phyloP scores from a whole-genome alignment of 148 eudicot species.

The Chenopodium suecicum region DNA sequence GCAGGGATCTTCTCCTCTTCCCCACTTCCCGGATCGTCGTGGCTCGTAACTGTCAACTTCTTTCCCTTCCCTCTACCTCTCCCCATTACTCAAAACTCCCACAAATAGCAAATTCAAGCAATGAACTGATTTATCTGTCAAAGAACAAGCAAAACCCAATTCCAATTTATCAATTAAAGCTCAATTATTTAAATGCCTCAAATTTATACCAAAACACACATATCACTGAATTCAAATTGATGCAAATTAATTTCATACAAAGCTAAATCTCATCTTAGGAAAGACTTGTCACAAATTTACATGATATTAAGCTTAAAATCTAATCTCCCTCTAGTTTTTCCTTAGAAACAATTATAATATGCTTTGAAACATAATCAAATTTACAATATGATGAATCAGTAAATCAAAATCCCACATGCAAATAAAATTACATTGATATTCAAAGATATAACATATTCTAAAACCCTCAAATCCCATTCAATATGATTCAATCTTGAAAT shows the following conservation, averaged over 20 bases:
- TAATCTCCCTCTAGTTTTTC: neutral
- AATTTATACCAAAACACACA: neutral
- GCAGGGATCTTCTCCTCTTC: slow-evolving; percentile 84
- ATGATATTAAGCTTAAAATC: neutral
- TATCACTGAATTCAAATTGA: neutral
- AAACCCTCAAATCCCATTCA: neutral
- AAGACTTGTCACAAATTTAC: neutral
- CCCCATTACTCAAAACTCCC: slow-evolving; percentile 48
- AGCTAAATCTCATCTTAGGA: neutral
- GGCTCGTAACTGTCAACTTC: slow-evolving; percentile 50
- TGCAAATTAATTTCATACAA: neutral
- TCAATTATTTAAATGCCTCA: slow-evolving; percentile 6
- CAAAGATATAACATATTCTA: neutral
- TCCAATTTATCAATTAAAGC: neutral
- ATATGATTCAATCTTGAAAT: neutral
- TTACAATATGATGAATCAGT: neutral
- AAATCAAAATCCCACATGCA: slow-evolving; percentile 26
- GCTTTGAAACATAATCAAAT: too few species aligned
- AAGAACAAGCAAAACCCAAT: neutral
- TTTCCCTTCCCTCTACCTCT: slow-evolving; percentile 81
- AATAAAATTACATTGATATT: neutral
- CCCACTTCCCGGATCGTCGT: slow-evolving; percentile 69
- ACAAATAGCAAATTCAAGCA: slow-evolving; percentile 9
- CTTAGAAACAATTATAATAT: too few species aligned
- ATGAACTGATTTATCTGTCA: slow-evolving; percentile 28